Evolutionary conservation across 345 rosid genomes (phyloP), one percentile per base, ranked within the genome.

Genomic region (Syzygium grande): DNA sequence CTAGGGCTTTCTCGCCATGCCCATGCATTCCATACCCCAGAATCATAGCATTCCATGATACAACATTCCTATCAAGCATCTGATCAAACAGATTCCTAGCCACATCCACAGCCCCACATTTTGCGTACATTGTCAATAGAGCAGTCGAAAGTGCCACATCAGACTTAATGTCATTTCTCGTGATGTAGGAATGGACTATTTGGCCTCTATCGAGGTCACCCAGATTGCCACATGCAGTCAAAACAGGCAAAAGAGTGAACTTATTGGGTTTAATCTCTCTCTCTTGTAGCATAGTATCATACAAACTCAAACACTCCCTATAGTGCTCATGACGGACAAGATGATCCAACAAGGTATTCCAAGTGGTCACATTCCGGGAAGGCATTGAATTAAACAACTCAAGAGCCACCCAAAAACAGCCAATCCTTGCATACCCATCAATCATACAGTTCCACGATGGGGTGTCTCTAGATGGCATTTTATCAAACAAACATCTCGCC

Each of bases 381-480:
- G 91, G 89, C 93, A 90, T 90, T 84, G 78, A 34, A 58, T 91
- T 34, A 53, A 90, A 91, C 84, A 88, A 49, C 77, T 86, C 86
- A 25, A 89, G 87, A 68, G 93, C 93, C 88, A 89, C 73, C 25
- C 53, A 61, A 84, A 89, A 86, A 88, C 84, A 80, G 79, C 85
- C 97, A 29, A 92, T 92, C 92, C 87, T 90, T 51, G 94, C 94
- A 87, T 93, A 95, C 63, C 98, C 97, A 80, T 92, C 93, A 84
- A 96, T 94, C 95, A 96, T 92, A 38, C 94, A 89, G 84, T 89
- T 92, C 94, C 95, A 92, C 5, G 94, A 92, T 84, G 92, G 93
- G 6, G 91, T 87, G 86, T 90, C 93, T 90, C 89, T 92, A 49
- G 89, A 88, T 4, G 84, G 86, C 90, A 90, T 91, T 52, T 58